These are phyloP conservation scores for Peronosclerospora sorghi DNA, from an alignment of 352 stramenopile species.

Conservation along the genomic window DNA sequence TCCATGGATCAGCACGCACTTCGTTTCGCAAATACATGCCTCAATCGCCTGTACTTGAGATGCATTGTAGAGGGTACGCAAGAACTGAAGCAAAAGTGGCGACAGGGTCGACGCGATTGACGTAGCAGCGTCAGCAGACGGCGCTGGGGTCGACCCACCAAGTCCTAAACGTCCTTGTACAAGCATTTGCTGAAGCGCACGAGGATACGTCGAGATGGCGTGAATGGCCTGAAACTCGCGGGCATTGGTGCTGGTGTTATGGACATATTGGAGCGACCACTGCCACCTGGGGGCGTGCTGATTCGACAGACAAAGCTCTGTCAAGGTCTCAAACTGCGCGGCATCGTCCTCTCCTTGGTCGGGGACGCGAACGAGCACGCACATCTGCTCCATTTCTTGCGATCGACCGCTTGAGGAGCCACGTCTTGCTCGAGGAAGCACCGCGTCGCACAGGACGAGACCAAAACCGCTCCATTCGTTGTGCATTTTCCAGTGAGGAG, in stretches of 20 bases:
- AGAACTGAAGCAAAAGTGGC: constrained; percentile 28
- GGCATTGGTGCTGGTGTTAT: constrained; percentile 65
- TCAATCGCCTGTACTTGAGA: constrained; percentile 67
- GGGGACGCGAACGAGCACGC: constrained; percentile 43
- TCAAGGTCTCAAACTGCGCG: constrained; percentile 32
- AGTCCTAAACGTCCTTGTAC: constrained; percentile 32
- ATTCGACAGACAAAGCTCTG: constrained; percentile 63
- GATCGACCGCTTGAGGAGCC: too few relatives aligned
- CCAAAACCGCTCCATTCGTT: constrained; percentile 48
- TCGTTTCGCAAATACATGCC: constrained; percentile 45
- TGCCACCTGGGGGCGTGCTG: constrained; percentile 39
- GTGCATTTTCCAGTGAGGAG: constrained; percentile 47
- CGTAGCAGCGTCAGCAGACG: too few relatives aligned
- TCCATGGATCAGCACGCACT: constrained; percentile 70
- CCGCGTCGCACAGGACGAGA: constrained; percentile 62
- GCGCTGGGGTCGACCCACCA: too few relatives aligned
- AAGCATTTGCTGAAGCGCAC: constrained; percentile 41
- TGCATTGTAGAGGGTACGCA: constrained; percentile 59
- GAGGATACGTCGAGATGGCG: constrained; percentile 39
- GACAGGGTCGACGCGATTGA: constrained; percentile 28
- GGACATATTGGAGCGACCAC: constrained; percentile 55
- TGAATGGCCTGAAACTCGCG: constrained; percentile 77
- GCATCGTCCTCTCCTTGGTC: constrained; percentile 11
- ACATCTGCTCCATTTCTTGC: constrained; percentile 38
- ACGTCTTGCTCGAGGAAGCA: too few relatives aligned